Conservation (phyloP, 768 basidiomycete genomes). For the Pleurotus cornucopiae region DNA sequence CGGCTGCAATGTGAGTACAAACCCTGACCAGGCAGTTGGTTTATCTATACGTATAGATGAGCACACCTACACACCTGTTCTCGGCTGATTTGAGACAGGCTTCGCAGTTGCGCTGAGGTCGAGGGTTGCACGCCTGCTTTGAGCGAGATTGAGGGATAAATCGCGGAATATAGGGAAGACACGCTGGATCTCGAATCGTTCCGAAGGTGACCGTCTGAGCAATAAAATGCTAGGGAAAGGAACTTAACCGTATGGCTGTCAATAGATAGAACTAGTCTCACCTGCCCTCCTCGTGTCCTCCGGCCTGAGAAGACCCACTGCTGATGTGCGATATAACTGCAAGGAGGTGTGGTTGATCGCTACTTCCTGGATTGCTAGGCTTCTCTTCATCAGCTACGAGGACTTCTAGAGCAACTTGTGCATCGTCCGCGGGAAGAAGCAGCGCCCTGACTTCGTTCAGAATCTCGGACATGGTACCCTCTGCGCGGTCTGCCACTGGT, state of each 20-base stretch:
- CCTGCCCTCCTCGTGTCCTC: conserved; percentile 52
- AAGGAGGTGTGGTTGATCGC: conserved; percentile 32
- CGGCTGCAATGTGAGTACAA: conserved; percentile 49
- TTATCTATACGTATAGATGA: not conserved
- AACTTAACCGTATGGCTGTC: conserved; percentile 9
- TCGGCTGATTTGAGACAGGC: conserved; percentile 27
- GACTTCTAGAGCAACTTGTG: conserved; percentile 39
- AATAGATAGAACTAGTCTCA: conserved; percentile 20
- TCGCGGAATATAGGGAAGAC: conserved; percentile 54
- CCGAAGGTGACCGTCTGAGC: conserved; percentile 31
- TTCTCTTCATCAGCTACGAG: conserved; percentile 5
- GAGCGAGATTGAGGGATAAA: conserved; percentile 55
- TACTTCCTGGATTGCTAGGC: conserved; percentile 11
- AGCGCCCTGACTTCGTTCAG: conserved; percentile 19
- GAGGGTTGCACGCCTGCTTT: conserved; percentile 37
- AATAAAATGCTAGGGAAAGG: conserved; percentile 40
- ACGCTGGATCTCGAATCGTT: conserved; percentile 40
- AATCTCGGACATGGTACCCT: conserved; percentile 10
- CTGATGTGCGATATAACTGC: conserved; percentile 49
- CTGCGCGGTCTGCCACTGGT: not conserved
- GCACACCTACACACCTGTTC: conserved; percentile 30
- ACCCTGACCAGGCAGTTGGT: conserved; percentile 31
- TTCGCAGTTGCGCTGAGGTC: conserved; percentile 25
- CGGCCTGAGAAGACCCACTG: conserved; percentile 17
- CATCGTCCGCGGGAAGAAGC: conserved; percentile 40